Conservation (phyloP, 148 eudicot genomes). For the Hydrangea macrophylla region DNA sequence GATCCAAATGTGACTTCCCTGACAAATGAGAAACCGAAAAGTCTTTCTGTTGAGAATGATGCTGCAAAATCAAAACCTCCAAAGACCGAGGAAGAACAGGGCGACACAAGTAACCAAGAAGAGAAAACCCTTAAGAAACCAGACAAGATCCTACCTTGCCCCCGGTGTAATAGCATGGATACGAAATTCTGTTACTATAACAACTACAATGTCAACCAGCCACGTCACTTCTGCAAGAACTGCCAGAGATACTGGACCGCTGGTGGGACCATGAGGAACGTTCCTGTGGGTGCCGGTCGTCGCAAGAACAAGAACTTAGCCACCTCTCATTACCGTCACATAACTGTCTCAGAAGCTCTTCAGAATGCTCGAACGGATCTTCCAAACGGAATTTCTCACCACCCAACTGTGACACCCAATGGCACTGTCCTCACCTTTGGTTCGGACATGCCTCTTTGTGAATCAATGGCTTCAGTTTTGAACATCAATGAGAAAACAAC, state of each 20-base stretch:
- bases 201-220: slow-evolving; percentile 51
- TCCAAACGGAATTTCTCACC: slow-evolving; percentile 27
- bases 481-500: slow-evolving; percentile 20
- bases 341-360: slow-evolving; percentile 26
- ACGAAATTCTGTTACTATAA: slow-evolving; percentile 59
- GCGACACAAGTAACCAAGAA: slow-evolving; percentile 18
- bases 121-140: slow-evolving; percentile 45
- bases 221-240: slow-evolving; percentile 49
- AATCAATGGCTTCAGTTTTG: slow-evolving; percentile 34
- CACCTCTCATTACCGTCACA: slow-evolving; percentile 28
- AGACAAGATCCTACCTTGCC: slow-evolving; percentile 55
- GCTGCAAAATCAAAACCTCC: slow-evolving; percentile 11
- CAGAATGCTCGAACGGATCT: slow-evolving; percentile 21
- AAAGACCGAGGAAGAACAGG: slow-evolving; percentile 26
- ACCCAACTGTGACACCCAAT: slow-evolving; percentile 25
- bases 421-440: slow-evolving; percentile 43
- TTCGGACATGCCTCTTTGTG: slow-evolving; percentile 28
- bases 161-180: slow-evolving; percentile 57
- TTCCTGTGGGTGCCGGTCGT: slow-evolving; percentile 53
- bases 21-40: slow-evolving; percentile 14
- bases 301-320: slow-evolving; percentile 41
- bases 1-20: slow-evolving; percentile 7
- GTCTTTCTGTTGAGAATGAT: slow-evolving; percentile 12
- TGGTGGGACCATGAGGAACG: slow-evolving; percentile 61
- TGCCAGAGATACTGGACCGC: slow-evolving; percentile 62